A percentile compares a stretch with the other conserved stretches of the same genome.
phyloP scores from a whole-genome alignment of 2,329 filamentous ascomycete species.

The Paraconiothyrium brasiliense region DNA sequence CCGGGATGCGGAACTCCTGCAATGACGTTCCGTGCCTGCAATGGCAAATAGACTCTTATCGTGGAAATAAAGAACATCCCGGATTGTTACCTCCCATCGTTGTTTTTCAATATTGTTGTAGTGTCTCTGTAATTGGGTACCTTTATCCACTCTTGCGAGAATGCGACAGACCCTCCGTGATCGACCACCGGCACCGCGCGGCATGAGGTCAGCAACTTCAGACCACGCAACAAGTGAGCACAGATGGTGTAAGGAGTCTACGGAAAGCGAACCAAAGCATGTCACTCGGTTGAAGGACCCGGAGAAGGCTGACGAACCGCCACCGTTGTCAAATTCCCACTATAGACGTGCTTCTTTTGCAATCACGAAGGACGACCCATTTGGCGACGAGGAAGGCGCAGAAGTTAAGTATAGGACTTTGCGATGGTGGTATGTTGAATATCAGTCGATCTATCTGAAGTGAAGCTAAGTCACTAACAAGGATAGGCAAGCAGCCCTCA shows the following conservation, averaged over 20 bases:
- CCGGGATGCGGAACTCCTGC: background rate
- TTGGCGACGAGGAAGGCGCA: constrained; percentile 35
- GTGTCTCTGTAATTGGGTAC: background rate
- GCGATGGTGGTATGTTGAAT: constrained; percentile 55
- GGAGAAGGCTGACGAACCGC: background rate
- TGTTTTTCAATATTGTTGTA: background rate
- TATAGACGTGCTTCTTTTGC: background rate
- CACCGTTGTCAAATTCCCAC: background rate
- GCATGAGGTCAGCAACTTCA: background rate
- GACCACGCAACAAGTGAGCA: background rate
- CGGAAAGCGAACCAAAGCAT: background rate
- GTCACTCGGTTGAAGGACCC: background rate
- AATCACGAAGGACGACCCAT: constrained; percentile 27
- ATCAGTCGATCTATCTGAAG: background rate
- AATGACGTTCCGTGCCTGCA: background rate
- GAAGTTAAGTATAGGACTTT: constrained; percentile 62
- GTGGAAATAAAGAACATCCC: too few species aligned
- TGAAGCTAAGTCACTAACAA: background rate
- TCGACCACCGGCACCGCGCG: constrained; percentile 1
- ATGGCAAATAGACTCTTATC: background rate
- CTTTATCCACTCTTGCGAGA: background rate
- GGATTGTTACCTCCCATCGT: too few species aligned
- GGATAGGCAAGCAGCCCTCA: constrained; percentile 41
- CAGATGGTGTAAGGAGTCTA: background rate
- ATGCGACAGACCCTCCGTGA: constrained; percentile 11